A percentile compares a stretch with the other conserved stretches of the same genome.
phyloP scores from a whole-genome alignment of 441 rosid species.

The Bruguiera hainesii region DNA sequence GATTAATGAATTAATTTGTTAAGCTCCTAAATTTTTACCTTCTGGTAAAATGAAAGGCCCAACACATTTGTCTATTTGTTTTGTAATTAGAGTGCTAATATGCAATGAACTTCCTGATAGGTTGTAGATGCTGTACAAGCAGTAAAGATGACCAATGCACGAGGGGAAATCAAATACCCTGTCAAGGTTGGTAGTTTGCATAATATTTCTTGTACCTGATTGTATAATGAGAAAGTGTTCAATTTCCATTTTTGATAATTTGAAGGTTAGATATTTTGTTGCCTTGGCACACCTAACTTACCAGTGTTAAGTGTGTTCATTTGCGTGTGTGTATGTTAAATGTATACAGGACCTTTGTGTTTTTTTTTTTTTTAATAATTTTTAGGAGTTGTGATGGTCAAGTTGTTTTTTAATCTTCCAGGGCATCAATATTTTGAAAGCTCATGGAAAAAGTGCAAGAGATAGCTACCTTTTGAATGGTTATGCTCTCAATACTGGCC shows the following conservation, averaged over 20 bases:
- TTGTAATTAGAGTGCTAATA: neutral
- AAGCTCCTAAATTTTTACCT: too few species aligned
- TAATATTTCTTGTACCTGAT: neutral
- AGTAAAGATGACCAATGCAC: constrained; percentile 83
- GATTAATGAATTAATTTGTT: neutral
- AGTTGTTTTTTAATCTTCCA: constrained; percentile 25
- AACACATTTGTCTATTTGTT: too few species aligned
- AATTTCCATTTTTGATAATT: neutral
- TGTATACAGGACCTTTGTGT: too few species aligned
- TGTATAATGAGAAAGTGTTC: neutral
- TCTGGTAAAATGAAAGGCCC: too few species aligned
- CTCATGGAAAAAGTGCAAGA: constrained; percentile 93
- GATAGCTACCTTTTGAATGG: constrained; percentile 94
- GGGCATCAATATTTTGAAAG: constrained; percentile 92
- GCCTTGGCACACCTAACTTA: too few species aligned
- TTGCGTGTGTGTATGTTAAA: too few species aligned
- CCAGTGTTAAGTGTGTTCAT: too few species aligned
- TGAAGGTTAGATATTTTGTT: neutral
- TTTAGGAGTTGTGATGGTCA: neutral
- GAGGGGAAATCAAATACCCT: constrained; percentile 91
- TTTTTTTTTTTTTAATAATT: neutral
- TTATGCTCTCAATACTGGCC: constrained; percentile 88
- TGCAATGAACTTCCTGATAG: constrained; percentile 28
- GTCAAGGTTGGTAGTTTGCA: constrained; percentile 63
- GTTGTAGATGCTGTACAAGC: constrained; percentile 91